These are phyloP conservation scores for Kodamaea hsintzibuensis DNA, from an alignment of 805 yeast species.

Conservation along the genomic window DNA sequence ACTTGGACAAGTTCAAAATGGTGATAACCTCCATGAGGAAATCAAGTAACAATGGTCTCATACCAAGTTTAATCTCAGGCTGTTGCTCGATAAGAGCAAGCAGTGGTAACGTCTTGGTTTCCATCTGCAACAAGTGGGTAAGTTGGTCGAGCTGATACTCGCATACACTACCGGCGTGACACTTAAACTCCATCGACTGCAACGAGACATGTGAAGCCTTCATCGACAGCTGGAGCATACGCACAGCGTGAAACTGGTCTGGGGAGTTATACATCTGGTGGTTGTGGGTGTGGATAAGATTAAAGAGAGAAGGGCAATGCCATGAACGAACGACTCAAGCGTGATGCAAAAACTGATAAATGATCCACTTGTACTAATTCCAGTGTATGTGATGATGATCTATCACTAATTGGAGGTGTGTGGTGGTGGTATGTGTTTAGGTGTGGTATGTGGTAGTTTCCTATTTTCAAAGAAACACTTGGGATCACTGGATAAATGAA, in stretches of 20 bases:
- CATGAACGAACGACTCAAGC: neutral
- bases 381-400: neutral
- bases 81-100: slow-evolving; percentile 43
- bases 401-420: neutral
- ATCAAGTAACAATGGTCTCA: slow-evolving; percentile 45
- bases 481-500: no score
- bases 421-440: neutral
- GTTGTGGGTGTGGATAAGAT: no score
- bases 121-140: slow-evolving; percentile 31
- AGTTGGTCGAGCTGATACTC: slow-evolving; percentile 49
- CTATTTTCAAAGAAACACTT: no score
- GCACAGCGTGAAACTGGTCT: slow-evolving; percentile 34
- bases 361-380: no score
- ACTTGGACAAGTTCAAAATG: slow-evolving; percentile 38
- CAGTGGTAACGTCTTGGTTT: slow-evolving; percentile 21
- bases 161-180: slow-evolving; percentile 27
- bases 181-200: slow-evolving; percentile 47
- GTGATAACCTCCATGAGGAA: slow-evolving; percentile 47
- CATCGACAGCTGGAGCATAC: slow-evolving; percentile 31
- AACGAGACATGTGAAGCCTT: slow-evolving; percentile 43
- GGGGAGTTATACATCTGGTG: slow-evolving; percentile 22
- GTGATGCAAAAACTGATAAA: neutral
- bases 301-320: neutral
- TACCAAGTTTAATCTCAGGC: slow-evolving; percentile 45
- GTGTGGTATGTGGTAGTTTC: no score